Base-by-base conservation (phyloP, 345 rosid genomes). In the Acer saccharum region DNA sequence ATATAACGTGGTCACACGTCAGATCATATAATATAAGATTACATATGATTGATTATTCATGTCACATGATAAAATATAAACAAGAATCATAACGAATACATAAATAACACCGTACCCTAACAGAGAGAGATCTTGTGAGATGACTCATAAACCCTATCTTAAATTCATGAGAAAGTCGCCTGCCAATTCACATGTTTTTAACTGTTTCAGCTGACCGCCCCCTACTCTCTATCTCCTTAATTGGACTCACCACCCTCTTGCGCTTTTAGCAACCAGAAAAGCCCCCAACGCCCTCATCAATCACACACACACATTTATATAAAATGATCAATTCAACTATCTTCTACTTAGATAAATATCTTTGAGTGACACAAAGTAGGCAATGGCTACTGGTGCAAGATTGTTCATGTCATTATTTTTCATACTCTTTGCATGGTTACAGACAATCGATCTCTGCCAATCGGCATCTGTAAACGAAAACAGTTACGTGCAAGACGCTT, bases 401-500 rank as follows among this genome's bases (percentile, higher is more conserved):
- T 20, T 55, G 10, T 68, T 77, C 54, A 8, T 77, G 14, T 17
- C 65, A 44, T 35, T 35, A 35, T 4, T 35, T 4, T 70, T 84
- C 72, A 0, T 86, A 29, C 46, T 90, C 71, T 71, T 85, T 72
- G 81, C 79, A 43, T 70, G 82, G 71, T 75, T 79, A 35, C 39
- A 35, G 7, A 17, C 80, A 62, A 76, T 54, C 17, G 58, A 12
- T 61, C 74, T 27, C 18, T 72, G 80, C 3, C 69, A 29, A 46
- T 78, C 84, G 27, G 79, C 65, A 7, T 50, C 66, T 10, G 77
- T 70, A 48, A 74, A 65, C 43, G 62, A 43, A 9, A 70, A 69
- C 55, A 74, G 41, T 57, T 87, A 88, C 25, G 92, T 93, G 14
- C 83, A 76, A 82, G 89, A 92, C 20, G 98, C 99, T 0, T 95